Percentiles rank a stretch among this genome's conserved stretches.
Evolutionary conservation across 148 eudicot species (phyloP).

Genomic region (Hydrangea macrophylla): DNA sequence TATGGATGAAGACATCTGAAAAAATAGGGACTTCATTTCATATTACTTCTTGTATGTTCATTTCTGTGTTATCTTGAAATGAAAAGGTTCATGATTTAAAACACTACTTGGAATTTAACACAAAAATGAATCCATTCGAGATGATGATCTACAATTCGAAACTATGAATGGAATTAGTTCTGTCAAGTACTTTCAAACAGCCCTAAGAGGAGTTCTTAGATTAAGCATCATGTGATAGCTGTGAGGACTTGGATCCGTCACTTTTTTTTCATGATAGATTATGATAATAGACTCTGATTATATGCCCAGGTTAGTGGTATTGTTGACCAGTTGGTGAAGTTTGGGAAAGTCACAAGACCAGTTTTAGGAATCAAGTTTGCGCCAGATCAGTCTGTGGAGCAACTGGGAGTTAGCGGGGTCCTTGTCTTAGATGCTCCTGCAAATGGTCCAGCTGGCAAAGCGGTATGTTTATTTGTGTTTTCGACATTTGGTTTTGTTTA

Average conservation of each 20-base stretch:
- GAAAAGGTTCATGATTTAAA: too few species aligned
- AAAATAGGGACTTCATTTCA: too few species aligned
- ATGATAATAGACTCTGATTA: slow-evolving; percentile 4
- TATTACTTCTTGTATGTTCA: too few species aligned
- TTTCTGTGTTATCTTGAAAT: too few species aligned
- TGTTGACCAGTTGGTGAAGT: slow-evolving; percentile 86
- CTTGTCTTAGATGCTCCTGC: slow-evolving; percentile 94
- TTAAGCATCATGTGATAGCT: background rate
- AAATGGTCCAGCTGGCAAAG: slow-evolving; percentile 96
- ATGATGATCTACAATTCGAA: too few species aligned
- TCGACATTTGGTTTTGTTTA: background rate
- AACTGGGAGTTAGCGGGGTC: slow-evolving; percentile 90
- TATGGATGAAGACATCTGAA: too few species aligned
- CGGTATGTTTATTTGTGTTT: slow-evolving; percentile 39
- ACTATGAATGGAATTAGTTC: too few species aligned
- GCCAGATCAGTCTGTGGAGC: slow-evolving; percentile 96
- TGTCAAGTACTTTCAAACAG: too few species aligned
- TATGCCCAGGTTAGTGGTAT: slow-evolving; percentile 73
- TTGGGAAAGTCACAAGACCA: slow-evolving; percentile 94
- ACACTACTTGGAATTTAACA: too few species aligned
- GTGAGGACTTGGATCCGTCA: background rate
- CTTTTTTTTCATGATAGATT: background rate
- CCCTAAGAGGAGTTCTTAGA: background rate
- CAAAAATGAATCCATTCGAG: too few species aligned
- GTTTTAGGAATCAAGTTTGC: slow-evolving; percentile 95